These are phyloP conservation scores for Cystoisospora suis DNA, from an alignment of 169 alveolate species.

Conservation along the genomic window DNA sequence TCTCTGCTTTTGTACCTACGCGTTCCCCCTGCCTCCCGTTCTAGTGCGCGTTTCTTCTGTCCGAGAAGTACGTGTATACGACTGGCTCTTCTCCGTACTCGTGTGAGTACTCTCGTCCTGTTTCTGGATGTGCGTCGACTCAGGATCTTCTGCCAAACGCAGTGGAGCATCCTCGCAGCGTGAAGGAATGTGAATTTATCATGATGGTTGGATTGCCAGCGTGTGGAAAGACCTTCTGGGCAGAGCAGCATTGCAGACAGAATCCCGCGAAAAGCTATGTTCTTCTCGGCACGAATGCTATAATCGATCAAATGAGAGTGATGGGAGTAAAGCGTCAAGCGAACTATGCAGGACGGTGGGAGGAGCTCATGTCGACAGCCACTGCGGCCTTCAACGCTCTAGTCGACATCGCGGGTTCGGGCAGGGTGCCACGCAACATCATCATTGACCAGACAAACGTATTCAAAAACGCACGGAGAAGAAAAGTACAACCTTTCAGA, in stretches of 20 bases:
- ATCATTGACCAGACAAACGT: slow-evolving; percentile 58
- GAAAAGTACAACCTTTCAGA: slow-evolving; percentile 50
- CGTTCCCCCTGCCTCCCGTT: neutral
- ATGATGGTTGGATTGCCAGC: slow-evolving; percentile 60
- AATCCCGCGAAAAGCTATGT: slow-evolving; percentile 47
- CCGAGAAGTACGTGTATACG: neutral
- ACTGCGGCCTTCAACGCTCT: slow-evolving; percentile 49
- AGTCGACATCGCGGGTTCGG: slow-evolving; percentile 35
- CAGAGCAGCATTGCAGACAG: slow-evolving; percentile 30
- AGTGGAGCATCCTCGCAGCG: slow-evolving; percentile 52
- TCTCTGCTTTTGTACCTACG: neutral
- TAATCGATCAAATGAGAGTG: slow-evolving; percentile 57
- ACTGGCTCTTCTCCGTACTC: neutral
- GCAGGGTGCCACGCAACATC: slow-evolving; percentile 37
- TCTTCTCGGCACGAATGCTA: slow-evolving; percentile 53
- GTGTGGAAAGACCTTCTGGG: slow-evolving; percentile 61
- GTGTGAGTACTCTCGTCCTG: neutral
- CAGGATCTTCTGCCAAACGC: slow-evolving; percentile 44
- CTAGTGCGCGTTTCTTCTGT: neutral
- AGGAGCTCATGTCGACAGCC: slow-evolving; percentile 57
- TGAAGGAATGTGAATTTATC: slow-evolving; percentile 47
- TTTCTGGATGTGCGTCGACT: neutral
- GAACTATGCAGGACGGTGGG: slow-evolving; percentile 54
- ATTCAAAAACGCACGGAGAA: slow-evolving; percentile 31
- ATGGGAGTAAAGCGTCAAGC: slow-evolving; percentile 47